A percentile compares a stretch with the other conserved stretches of the same genome.
phyloP scores from a whole-genome alignment of 345 rosid species.

The Psidium guajava region DNA sequence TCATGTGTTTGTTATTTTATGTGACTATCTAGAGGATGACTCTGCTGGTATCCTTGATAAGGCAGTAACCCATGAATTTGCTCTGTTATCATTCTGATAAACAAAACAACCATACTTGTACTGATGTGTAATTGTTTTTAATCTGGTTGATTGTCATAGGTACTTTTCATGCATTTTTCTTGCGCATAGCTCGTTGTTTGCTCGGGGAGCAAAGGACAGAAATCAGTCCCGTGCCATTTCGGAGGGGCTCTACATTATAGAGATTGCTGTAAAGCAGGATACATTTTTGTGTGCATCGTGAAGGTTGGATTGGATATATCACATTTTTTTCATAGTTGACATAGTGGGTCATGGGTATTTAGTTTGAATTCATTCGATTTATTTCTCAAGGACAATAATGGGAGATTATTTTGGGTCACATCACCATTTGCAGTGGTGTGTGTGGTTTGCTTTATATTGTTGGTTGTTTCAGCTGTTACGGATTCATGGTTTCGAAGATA shows the following conservation, averaged over 20 bases:
- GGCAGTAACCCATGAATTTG: not conserved
- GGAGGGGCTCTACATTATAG: not conserved
- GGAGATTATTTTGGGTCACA: not conserved
- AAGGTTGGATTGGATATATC: not conserved
- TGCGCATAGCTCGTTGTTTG: constrained; percentile 12
- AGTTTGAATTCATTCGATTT: not conserved
- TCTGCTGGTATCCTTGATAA: not conserved
- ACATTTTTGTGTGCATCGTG: not conserved
- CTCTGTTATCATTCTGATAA: not conserved
- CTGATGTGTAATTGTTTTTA: not conserved
- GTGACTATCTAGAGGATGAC: not conserved
- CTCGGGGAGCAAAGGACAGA: constrained; percentile 13
- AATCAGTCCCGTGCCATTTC: constrained; percentile 1
- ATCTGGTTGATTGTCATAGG: constrained; percentile 13
- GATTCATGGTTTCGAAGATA: not conserved
- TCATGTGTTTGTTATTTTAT: not conserved
- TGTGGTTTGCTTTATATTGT: not conserved
- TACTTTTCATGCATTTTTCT: not conserved
- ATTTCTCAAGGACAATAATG: not conserved
- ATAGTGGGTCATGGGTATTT: not conserved
- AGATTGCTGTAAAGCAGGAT: not conserved
- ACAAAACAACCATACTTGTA: not conserved
- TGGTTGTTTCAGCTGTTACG: not conserved
- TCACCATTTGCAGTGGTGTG: not conserved
- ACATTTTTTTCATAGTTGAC: not conserved